A percentile compares a stretch with the other conserved stretches of the same genome.
These are phyloP conservation scores for Phialophora tarda DNA, from an alignment of 2,329 filamentous ascomycete species.

Conservation along the genomic window DNA sequence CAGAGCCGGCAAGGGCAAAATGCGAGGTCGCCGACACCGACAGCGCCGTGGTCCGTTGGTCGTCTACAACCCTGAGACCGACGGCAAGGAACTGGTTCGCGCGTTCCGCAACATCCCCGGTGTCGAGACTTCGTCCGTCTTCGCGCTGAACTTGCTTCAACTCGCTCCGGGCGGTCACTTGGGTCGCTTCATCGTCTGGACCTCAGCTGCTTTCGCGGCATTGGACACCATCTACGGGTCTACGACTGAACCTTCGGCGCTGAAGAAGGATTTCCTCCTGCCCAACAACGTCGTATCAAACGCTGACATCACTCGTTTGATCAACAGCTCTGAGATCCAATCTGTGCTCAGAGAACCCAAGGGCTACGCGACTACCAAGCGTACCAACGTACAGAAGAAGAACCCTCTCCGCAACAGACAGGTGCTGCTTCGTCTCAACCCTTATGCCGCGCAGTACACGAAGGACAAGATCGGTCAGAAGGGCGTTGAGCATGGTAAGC, in stretches of 20 bases:
- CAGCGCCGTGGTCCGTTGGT: conserved; percentile 97
- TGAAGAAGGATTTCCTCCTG: conserved; percentile 99
- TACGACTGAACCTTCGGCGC: conserved; percentile 82
- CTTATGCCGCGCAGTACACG: conserved; percentile 88
- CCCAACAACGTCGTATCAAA: conserved; percentile 91
- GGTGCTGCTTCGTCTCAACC: conserved; percentile 97
- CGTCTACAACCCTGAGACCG: conserved; percentile 93
- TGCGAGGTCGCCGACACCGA: conserved; percentile 93
- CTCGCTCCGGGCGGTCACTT: conserved; percentile 98
- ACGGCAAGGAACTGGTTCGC: conserved; percentile 90
- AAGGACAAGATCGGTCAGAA: conserved; percentile 82
- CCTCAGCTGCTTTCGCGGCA: conserved; percentile 92
- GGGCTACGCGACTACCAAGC: conserved; percentile 89
- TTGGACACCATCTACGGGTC: conserved; percentile 97
- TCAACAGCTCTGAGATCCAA: conserved; percentile 99
- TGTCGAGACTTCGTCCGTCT: conserved; percentile 95
- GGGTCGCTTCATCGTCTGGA: conserved; percentile 99
- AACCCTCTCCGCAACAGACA: conserved; percentile 99
- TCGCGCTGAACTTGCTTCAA: conserved; percentile 96
- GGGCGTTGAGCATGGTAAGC: conserved; percentile 68
- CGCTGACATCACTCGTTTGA: conserved; percentile 93
- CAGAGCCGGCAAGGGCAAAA: conserved; percentile 98
- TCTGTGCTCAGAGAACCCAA: conserved; percentile 90
- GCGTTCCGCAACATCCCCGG: conserved; percentile 99
- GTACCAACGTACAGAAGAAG: conserved; percentile 96